Evolutionary conservation across 306 rosid species (phyloP).

Genomic region (Vigna trinervia): DNA sequence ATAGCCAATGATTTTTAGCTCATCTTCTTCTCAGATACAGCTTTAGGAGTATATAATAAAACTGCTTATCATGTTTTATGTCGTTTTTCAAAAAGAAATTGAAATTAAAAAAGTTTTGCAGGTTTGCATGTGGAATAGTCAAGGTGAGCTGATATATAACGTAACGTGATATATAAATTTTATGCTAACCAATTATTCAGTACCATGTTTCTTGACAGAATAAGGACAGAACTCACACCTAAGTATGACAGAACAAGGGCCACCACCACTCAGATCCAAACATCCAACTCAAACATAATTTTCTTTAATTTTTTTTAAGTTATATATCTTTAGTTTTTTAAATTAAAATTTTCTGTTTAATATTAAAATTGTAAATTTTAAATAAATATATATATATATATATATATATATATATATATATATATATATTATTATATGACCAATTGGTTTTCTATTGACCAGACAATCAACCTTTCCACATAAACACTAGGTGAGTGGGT

Average conservation of each 20-base stretch:
- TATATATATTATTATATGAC: too few species aligned
- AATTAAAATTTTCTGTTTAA: too few species aligned
- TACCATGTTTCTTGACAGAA: constrained; percentile 36
- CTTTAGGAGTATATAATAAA: constrained; percentile 13
- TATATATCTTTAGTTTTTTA: too few species aligned
- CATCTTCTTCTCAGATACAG: constrained; percentile 38
- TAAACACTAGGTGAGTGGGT: too few species aligned
- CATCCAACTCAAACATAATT: neutral
- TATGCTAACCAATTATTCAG: constrained; percentile 25
- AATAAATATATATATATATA: too few species aligned
- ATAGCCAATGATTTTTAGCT: constrained; percentile 33
- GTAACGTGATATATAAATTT: neutral
- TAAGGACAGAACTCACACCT: constrained; percentile 36
- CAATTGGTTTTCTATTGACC: too few species aligned
- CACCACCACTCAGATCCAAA: constrained; percentile 27
- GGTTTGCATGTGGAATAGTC: constrained; percentile 59
- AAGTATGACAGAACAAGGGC: constrained; percentile 28
- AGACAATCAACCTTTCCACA: too few species aligned
- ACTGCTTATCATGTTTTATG: constrained; percentile 2
- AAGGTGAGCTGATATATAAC: constrained; percentile 16
- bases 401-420: too few species aligned
- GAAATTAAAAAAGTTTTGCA: constrained; percentile 1
- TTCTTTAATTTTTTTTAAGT: too few species aligned
- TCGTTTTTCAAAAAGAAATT: constrained; percentile 29
- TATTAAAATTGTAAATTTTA: too few species aligned